Evolutionary conservation across 2,329 filamentous ascomycete species (phyloP), one percentile per base, ranked within the genome.

Genomic region (Botrytis cinerea): DNA sequence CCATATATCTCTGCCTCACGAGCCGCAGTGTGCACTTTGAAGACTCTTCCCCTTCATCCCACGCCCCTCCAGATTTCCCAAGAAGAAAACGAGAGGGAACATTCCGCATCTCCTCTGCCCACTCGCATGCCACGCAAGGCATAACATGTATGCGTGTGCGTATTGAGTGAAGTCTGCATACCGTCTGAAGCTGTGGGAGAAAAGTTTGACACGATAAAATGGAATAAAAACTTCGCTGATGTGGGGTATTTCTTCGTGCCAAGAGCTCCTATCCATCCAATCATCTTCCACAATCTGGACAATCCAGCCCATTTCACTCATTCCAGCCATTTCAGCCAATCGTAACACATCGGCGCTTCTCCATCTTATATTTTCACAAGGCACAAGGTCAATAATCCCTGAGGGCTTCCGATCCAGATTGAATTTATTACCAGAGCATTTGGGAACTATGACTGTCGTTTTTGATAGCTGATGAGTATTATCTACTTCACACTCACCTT

Each of bases 391-490:
- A 63, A 22, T 3, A 22, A 43, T 61, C 32, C 32, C 38, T 62
- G 38, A 61, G 20, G 32, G 20, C 20, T 38, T 5, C 25, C 25
- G 40, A 40, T 35, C 59, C 32, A 35, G 35, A 66, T 66, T 48
- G 43, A 48, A 35, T 48, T 66, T 66, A 66, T 66, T 66, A 66
- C 46, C 62, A 66, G 43, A 48, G 28, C 62, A 48, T 66, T 66
- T 48, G 20, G 45, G 62, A 66, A 66, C 28, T 66, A 66, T 66
- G 62, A 66, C 62, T 66, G 28, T 66, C 43, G n/a, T 46, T 66
- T 28, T 66, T 66, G 62, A 66, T 66, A 66, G 43, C 62, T 48
- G 43, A 48, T 66, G 43, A 35, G 9, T 35, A 25, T 66, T n/a
- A 54, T 54, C 48, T 54, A 54, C 32, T 25, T 48, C 22, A 32